Evolutionary conservation across 805 yeast genomes (phyloP).

Genomic region (Metschnikowia lochheadii): DNA sequence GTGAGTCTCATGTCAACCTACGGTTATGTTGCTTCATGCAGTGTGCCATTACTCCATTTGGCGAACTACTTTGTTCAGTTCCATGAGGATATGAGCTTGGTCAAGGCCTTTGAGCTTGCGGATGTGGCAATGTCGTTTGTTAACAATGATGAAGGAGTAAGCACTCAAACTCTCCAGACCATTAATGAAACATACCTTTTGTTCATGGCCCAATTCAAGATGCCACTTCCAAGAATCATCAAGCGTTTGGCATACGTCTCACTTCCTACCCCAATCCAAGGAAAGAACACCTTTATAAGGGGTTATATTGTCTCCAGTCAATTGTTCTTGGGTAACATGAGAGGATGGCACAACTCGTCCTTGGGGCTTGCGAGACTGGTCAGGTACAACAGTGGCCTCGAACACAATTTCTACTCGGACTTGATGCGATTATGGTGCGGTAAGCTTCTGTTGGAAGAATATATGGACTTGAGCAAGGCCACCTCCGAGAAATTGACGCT

Average conservation of each 20-base stretch:
- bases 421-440: slow-evolving; percentile 11
- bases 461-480: slow-evolving; percentile 2
- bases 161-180: slow-evolving; percentile 32
- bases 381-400: slow-evolving; percentile 7
- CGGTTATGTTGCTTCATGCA: slow-evolving; percentile 39
- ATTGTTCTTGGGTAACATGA: slow-evolving; percentile 12
- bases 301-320: slow-evolving; percentile 8
- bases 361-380: slow-evolving; percentile 10
- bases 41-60: slow-evolving; percentile 36
- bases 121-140: slow-evolving; percentile 37
- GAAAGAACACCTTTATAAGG: slow-evolving; percentile 7
- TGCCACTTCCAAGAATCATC: slow-evolving; percentile 34
- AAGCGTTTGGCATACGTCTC: slow-evolving; percentile 16
- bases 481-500: slow-evolving; percentile 4
- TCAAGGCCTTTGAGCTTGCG: slow-evolving; percentile 39
- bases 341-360: slow-evolving; percentile 10
- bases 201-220: slow-evolving; percentile 39
- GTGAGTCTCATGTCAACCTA: slow-evolving; percentile 32
- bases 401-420: slow-evolving; percentile 1
- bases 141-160: slow-evolving; percentile 28
- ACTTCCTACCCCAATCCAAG: slow-evolving; percentile 1
- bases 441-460: slow-evolving; percentile 7
- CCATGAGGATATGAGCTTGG: slow-evolving; percentile 26
- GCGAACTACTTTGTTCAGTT: slow-evolving; percentile 31
- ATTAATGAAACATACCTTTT: slow-evolving; percentile 41